Conservation (phyloP, 331 rosid genomes). For the Prunus yedoensis region DNA sequence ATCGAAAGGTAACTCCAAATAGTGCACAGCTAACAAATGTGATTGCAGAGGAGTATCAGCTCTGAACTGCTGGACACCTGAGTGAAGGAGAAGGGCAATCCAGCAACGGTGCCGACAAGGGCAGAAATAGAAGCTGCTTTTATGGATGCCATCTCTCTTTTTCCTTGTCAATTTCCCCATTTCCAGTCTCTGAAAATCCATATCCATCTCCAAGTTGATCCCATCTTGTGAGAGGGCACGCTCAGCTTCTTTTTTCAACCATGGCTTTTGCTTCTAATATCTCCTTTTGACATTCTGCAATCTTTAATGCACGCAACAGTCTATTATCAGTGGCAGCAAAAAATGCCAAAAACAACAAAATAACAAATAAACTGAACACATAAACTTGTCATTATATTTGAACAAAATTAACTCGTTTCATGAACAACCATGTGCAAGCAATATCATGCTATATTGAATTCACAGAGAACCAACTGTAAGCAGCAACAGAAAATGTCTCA, state of each 20-base stretch:
- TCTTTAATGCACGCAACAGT: constrained; percentile 37
- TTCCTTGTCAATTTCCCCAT: constrained; percentile 46
- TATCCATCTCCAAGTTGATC: constrained; percentile 28
- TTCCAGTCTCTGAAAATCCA: constrained; percentile 23
- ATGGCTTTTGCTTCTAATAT: constrained; percentile 66
- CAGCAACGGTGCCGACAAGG: constrained; percentile 67
- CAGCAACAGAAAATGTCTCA: background rate
- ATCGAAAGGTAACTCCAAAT: constrained; percentile 81
- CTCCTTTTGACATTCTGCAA: constrained; percentile 78
- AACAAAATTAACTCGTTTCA: background rate
- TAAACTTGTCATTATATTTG: background rate
- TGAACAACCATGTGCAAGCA: background rate
- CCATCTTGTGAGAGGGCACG: constrained; percentile 46
- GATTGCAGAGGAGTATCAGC: constrained; percentile 66
- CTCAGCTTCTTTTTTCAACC: constrained; percentile 80
- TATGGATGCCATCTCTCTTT: constrained; percentile 77
- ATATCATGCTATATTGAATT: background rate
- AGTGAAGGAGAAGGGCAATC: constrained; percentile 61
- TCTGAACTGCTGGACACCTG: constrained; percentile 52
- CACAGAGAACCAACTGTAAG: background rate
- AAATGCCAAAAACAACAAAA: background rate
- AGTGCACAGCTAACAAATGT: constrained; percentile 72
- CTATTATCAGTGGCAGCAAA: constrained; percentile 9
- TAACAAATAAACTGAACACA: too few relatives aligned
- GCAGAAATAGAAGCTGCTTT: constrained; percentile 82